Base-by-base conservation (phyloP, 192 early-diverging fungal genomes). In the Coemansia sp. region DNA sequence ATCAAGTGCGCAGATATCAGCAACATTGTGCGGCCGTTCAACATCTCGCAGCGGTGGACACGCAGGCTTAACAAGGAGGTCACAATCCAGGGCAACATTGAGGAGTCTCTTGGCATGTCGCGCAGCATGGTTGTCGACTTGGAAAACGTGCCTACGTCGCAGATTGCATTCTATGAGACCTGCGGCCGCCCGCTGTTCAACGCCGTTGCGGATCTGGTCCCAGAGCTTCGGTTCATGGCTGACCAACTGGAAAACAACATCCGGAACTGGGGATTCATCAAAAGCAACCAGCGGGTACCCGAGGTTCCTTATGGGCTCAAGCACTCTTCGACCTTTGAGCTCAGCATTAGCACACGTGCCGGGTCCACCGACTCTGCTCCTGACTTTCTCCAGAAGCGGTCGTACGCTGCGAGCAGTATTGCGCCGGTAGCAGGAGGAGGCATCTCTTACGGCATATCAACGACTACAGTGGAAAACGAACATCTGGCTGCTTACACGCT, bases 1-100 rank as follows among this genome's bases (percentile, higher is more conserved):
- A 88, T 93, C 77, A 93, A 93, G 74, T 93, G 91, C 76, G 90
- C 90, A 5, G 91, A 93, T 60, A 91, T 93, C 63, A 90, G 89
- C 67, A 93, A 93, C 73, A 86, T 88, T 61, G 85, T 89, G 9
- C 81, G 91, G 45, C 89, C 90, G 2, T 91, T 91, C 71, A 86
- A 83, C 68, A 87, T 88, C 47, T 87, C 88, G 56, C 78, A 80
- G 68, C 71, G 80, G 55, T 93, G 91, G 91, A 87, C 90, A 6
- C 79, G 86, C 22, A 84, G 89, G 2, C 77, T 93, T 7, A 76
- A 91, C 62, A 83, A 87, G 63, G 91, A 93, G 58, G 88, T 91
- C 73, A 84, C 78, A 3, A 78, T 84, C 45, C 90, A 91, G 67
- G 88, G 88, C 1, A 88, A 93, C 65, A 83, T 93, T 47, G 91